Evolutionary conservation across 2,329 filamentous ascomycete genomes (phyloP), one percentile per base, ranked within the genome.

Genomic region (Metarhizium album): DNA sequence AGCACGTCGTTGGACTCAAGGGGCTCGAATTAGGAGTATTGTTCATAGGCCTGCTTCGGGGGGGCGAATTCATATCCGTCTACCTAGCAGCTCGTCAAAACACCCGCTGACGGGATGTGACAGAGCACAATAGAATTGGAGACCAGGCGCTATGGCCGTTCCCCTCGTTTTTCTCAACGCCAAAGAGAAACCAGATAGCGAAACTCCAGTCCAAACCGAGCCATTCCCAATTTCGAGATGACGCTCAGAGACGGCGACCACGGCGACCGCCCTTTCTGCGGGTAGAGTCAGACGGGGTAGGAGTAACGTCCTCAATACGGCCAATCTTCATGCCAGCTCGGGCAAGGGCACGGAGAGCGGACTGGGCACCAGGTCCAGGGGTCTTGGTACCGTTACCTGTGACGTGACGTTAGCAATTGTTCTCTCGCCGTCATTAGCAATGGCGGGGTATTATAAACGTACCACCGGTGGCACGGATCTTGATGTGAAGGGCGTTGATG

Each of bases 221-320:
- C 58, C 54, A 59, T 54, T 57, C 53, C 61, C 14, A 42, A 42
- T 27, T 47, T 45, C 33, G 37, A 47, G 47, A 51, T 47, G 49
- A 53, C 48, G 54, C 76, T 87, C 80, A 98, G 76, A 98, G 87
- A 95, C 93, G 91, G 80, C 93, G 93, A 97, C 93, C 93, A 87
- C 93, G 91, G 78, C 93, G 90, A 96, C 93, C 93, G 81, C 93
- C 93, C 90, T 98, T 98, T 81, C 91, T 90, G 79, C 93, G 88
- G 70, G 93, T 98, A 74, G 89, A 95, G 78, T 98, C 93, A 75
- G 93, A 98, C 67, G 94, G 93, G 57, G 93, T 98, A 67, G 93
- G 93, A 67, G 94, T 98, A 60, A 98, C 93, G 74, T 98, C 93
- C 86, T 98, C 93, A 69, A 98, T 98, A 71, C 93, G 87, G 72